A percentile compares a stretch with the other conserved stretches of the same genome.
These are phyloP conservation scores for Jaltomata sinuosa DNA, from an alignment of 257 asterid genomes.

Conservation along the genomic window DNA sequence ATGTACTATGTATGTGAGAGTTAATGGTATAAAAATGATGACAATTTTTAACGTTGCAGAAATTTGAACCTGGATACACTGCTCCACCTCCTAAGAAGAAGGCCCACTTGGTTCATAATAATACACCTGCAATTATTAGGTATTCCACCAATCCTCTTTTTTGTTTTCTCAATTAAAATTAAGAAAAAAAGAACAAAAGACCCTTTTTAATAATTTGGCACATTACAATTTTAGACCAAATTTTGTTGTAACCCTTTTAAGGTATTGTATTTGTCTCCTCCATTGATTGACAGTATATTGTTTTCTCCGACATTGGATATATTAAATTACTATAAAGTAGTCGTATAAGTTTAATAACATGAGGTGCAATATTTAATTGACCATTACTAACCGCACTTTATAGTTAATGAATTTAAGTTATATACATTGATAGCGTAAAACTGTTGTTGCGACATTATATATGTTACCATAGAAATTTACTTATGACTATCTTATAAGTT, in stretches of 20 bases:
- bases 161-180: not conserved
- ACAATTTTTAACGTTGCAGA: slow-evolving; percentile 34
- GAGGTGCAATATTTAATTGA: not conserved
- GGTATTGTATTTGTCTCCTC: not conserved
- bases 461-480: too few relatives aligned
- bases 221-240: not conserved
- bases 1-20: not conserved
- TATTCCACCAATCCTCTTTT: not conserved
- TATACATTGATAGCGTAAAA: not conserved
- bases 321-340: not conserved
- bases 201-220: not conserved
- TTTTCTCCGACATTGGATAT: not conserved
- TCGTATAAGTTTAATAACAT: not conserved
- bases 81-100: slow-evolving; percentile 54
- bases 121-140: slow-evolving; percentile 60
- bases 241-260: not conserved
- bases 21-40: not conserved
- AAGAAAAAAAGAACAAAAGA: not conserved
- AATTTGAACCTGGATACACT: slow-evolving; percentile 76
- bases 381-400: not conserved
- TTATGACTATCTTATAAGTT: too few relatives aligned
- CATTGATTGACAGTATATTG: not conserved
- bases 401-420: not conserved
- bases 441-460: not conserved
- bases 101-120: slow-evolving; percentile 21